These are phyloP conservation scores for Trichoderma sp. DNA, from an alignment of 2,329 filamentous ascomycete genomes.

Conservation along the genomic window DNA sequence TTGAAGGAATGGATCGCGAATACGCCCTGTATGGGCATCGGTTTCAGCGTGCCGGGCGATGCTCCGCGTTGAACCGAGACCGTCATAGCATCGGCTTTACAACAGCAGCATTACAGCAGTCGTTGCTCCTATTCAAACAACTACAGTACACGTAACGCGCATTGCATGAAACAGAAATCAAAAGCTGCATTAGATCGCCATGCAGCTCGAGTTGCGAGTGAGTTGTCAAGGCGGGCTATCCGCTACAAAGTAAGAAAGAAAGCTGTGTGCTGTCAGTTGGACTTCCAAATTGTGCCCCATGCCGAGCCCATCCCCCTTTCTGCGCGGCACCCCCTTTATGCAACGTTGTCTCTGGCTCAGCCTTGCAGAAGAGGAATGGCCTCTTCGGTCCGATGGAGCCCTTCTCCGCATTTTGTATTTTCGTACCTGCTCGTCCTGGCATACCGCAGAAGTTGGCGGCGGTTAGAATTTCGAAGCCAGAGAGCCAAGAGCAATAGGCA, in stretches of 20 bases:
- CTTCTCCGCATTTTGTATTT: constrained; percentile 36
- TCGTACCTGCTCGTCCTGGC: not conserved
- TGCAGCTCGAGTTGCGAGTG: not conserved
- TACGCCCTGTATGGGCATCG: not conserved
- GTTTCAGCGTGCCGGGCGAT: not conserved
- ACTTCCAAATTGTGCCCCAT: not conserved
- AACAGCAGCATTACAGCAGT: not conserved
- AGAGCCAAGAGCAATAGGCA: not conserved
- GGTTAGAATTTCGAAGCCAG: not conserved
- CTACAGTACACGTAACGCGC: not conserved
- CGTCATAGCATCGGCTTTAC: not conserved
- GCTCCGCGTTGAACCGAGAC: not conserved
- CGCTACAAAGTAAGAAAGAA: not conserved
- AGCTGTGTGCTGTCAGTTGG: not conserved
- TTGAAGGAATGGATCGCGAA: not conserved
- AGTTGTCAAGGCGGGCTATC: not conserved
- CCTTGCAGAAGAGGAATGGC: constrained; percentile 31
- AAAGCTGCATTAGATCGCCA: constrained; percentile 19
- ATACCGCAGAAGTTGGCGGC: not conserved
- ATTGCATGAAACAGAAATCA: not conserved
- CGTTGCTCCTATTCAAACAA: not conserved
- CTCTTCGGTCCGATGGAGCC: constrained; percentile 38
- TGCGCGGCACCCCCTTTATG: constrained; percentile 22
- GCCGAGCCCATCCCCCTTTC: not conserved
- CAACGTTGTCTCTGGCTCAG: constrained; percentile 27